phyloP scores from a whole-genome alignment of 345 rosid species.

The Physaria fendleri region DNA sequence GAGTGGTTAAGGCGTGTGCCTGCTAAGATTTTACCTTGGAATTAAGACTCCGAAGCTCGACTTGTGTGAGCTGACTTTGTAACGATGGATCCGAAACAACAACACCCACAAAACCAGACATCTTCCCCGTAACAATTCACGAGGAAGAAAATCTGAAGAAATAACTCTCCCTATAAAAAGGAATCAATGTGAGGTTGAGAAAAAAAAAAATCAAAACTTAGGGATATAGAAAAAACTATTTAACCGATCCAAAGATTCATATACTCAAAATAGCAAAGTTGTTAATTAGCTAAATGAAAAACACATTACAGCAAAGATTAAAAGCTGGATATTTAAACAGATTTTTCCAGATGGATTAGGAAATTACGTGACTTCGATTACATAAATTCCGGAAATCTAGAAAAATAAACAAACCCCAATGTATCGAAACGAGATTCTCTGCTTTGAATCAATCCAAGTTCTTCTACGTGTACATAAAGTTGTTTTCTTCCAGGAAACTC shows the following conservation, averaged over 20 bases:
- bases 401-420: conserved; percentile 1
- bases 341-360: conserved; percentile 16
- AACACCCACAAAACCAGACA: conserved; percentile 74
- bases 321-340: conserved; percentile 5
- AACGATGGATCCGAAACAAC: conserved; percentile 76
- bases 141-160: background rate
- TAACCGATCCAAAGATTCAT: conserved; percentile 2
- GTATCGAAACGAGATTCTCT: conserved; percentile 4
- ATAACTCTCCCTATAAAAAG: background rate
- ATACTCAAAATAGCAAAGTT: conserved; percentile 15
- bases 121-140: conserved; percentile 27
- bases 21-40: conserved; percentile 65
- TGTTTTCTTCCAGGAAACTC: background rate
- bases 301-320: conserved; percentile 3
- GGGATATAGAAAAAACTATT: background rate
- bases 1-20: conserved; percentile 69
- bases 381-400: conserved; percentile 12
- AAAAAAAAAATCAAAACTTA: background rate
- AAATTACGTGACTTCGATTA: background rate
- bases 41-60: conserved; percentile 80
- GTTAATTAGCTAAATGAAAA: background rate
- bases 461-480: background rate
- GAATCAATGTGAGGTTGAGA: background rate
- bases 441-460: background rate
- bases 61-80: conserved; percentile 88